These are phyloP conservation scores for Jatropha podagrica DNA, from an alignment of 441 rosid species.

Conservation along the genomic window DNA sequence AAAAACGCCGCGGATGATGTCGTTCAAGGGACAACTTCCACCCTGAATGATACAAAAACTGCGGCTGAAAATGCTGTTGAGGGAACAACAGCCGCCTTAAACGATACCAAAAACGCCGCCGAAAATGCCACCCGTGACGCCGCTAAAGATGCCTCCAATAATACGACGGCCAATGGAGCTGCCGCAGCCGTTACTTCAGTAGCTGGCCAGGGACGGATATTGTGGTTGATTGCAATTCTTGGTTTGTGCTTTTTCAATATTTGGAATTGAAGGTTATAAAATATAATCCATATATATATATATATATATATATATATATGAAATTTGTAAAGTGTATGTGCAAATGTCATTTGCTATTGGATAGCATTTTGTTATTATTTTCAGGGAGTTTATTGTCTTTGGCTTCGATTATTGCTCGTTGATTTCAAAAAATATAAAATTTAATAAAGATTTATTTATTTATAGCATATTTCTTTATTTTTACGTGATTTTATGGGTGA, in stretches of 20 bases:
- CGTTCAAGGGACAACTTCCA: neutral
- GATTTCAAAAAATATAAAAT: too few species aligned
- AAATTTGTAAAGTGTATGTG: neutral
- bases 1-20: neutral
- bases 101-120: conserved; percentile 9
- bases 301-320: neutral
- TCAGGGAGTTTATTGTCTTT: neutral
- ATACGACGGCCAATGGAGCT: neutral
- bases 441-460: too few species aligned
- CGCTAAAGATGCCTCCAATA: neutral
- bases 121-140: neutral
- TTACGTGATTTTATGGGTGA: too few species aligned
- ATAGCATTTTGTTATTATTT: neutral
- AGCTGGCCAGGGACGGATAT: neutral
- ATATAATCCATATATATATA: neutral
- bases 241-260: neutral
- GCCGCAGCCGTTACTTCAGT: neutral
- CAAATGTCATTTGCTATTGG: neutral
- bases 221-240: neutral
- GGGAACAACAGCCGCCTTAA: conserved; percentile 1
- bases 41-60: neutral
- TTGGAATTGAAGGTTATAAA: neutral
- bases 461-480: too few species aligned
- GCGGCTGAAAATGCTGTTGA: neutral
- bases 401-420: too few species aligned